Conservation (phyloP, 306 rosid genomes). For the Lathyrus aphaca region DNA sequence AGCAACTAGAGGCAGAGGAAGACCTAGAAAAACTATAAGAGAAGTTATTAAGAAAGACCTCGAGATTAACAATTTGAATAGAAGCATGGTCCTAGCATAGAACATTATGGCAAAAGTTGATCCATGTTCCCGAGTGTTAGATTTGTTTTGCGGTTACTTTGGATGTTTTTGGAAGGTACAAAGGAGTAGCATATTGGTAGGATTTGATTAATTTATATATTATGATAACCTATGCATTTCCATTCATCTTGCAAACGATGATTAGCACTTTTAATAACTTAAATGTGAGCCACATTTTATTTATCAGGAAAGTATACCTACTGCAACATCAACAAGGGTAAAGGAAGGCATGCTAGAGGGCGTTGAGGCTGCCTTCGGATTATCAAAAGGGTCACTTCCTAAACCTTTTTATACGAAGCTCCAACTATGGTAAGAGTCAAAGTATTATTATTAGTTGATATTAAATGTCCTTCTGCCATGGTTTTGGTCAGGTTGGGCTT, state of each 20-base stretch:
- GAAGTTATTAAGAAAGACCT: too few relatives aligned
- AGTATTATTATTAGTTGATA: constrained; percentile 26
- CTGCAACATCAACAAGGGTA: constrained; percentile 69
- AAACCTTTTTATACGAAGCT: constrained; percentile 67
- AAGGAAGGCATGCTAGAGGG: constrained; percentile 77
- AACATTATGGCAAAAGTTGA: too few relatives aligned
- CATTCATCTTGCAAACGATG: constrained; percentile 4
- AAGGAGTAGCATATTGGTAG: background rate
- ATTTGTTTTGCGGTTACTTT: constrained; percentile 26
- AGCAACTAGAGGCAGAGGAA: too few relatives aligned
- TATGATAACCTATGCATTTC: constrained; percentile 5
- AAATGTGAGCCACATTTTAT: constrained; percentile 21
- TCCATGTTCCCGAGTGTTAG: background rate
- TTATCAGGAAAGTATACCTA: constrained; percentile 83
- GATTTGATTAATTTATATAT: constrained; percentile 24
- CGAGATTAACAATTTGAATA: too few relatives aligned
- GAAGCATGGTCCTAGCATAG: too few relatives aligned
- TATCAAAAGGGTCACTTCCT: constrained; percentile 71
- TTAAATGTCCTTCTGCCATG: constrained; percentile 24
- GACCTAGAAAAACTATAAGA: too few relatives aligned
- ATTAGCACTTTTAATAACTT: constrained; percentile 8
- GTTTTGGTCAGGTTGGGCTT: constrained; percentile 17
- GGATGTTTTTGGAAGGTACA: background rate
- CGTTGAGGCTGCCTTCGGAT: constrained; percentile 81
- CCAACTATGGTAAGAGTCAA: constrained; percentile 72